Conservation (phyloP, 352 stramenopile genomes). For the Aphanomyces cochlioides region DNA sequence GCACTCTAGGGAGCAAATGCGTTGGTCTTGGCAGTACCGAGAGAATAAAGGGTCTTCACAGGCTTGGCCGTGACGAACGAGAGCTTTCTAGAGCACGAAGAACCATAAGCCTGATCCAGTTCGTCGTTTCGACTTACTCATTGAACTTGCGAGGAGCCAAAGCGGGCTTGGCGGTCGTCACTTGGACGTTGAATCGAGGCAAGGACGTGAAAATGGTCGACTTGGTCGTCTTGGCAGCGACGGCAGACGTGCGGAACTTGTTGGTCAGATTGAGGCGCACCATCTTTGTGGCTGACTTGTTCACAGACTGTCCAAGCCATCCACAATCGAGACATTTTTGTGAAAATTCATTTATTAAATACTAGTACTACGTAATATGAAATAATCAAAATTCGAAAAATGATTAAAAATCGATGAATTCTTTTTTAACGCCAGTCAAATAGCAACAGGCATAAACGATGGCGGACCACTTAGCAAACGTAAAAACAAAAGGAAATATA, state of each 20-base stretch:
- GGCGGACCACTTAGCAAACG: too few relatives aligned
- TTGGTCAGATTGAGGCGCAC: neutral
- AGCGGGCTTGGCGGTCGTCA: neutral
- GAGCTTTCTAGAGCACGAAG: neutral
- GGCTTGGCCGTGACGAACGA: neutral
- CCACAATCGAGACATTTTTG: neutral
- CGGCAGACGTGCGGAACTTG: constrained; percentile 3
- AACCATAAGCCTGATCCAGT: neutral
- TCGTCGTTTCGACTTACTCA: neutral
- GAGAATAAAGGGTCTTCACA: neutral
- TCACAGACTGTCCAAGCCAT: neutral
- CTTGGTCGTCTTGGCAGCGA: neutral
- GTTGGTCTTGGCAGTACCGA: neutral
- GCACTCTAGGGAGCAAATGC: constrained; percentile 6
- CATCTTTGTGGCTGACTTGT: neutral
- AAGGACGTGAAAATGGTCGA: neutral
- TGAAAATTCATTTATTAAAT: neutral
- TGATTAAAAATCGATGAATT: too few relatives aligned
- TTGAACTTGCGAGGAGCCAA: constrained; percentile 6
- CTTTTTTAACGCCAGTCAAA: too few relatives aligned
- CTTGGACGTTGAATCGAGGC: constrained; percentile 11
- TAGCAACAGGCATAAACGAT: too few relatives aligned
- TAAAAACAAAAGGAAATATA: too few relatives aligned
- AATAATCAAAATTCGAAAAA: too few relatives aligned
- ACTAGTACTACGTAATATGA: neutral